phyloP scores from a whole-genome alignment of 371 early-diverging fungal genomes.

The Batkoa obscura region DNA sequence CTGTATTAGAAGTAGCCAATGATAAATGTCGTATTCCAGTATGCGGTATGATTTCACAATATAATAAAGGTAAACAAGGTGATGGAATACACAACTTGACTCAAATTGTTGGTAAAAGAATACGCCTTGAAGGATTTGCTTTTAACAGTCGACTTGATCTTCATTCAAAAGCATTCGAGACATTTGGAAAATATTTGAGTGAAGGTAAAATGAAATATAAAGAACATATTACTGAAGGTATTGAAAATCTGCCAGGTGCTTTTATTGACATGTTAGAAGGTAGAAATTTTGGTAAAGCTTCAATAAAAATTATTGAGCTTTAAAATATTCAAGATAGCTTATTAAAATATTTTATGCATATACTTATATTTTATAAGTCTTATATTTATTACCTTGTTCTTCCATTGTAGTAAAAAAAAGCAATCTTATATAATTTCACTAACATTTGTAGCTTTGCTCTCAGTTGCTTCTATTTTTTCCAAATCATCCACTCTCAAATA shows the following conservation, averaged over 20 bases:
- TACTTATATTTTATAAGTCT: no score
- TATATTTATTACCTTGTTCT: no score
- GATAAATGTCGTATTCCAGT: slow-evolving; percentile 27
- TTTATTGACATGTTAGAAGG: slow-evolving; percentile 38
- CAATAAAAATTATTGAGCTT: neutral
- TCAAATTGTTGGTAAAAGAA: slow-evolving; percentile 20
- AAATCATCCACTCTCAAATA: no score
- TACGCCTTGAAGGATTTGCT: slow-evolving; percentile 33
- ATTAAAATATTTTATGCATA: no score
- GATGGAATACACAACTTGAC: slow-evolving; percentile 26
- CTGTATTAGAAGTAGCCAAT: slow-evolving; percentile 11
- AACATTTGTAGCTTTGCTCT: no score
- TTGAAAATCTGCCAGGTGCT: slow-evolving; percentile 35
- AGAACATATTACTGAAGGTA: slow-evolving; percentile 28
- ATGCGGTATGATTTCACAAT: slow-evolving; percentile 45
- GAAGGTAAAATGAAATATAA: slow-evolving; percentile 24
- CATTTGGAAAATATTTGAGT: slow-evolving; percentile 16
- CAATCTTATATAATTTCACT: no score
- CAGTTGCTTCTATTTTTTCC: no score
- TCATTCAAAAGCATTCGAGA: slow-evolving; percentile 21
- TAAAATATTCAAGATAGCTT: no score
- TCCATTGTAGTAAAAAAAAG: no score
- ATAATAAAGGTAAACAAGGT: slow-evolving; percentile 23
- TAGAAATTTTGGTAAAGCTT: slow-evolving; percentile 40
- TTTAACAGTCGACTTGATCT: slow-evolving; percentile 17